Base-by-base conservation (phyloP, 2,329 filamentous ascomycete genomes). In the Sclerotinia borealis region DNA sequence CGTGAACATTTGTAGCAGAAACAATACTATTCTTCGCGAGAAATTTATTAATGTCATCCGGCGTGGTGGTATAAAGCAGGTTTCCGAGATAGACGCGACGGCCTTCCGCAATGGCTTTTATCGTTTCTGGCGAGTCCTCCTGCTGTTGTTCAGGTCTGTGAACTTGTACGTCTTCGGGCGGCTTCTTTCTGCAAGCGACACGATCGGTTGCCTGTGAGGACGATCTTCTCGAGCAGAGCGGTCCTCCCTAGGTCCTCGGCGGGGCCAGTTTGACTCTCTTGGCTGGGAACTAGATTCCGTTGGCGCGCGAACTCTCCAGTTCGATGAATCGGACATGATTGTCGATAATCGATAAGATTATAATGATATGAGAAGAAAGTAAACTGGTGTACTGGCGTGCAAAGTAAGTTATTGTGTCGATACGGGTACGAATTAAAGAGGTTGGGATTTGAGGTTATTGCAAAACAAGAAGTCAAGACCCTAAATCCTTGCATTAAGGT, bases 41-140 rank as follows among this genome's bases (percentile, higher is more conserved):
- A n/a, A 60, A 60, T 7, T 9, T 34, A 39, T 60, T 13, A 10
- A 60, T 19, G 3, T 8, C 13, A 29, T 60, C 27, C 17, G 48
- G 45, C 3, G 58, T 60, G 11, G 47, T 52, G 9, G 13, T 25
- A 19, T 60, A 52, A 4, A 52, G 15, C 13, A 60, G 27, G 13
- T 60, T 60, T 9, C 58, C 58, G 10, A 60, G 36, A 52, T 52
- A 60, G 2, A 52, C 37, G 22, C 58, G 47, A 17, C 58, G 58
- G 9, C 58, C 58, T 49, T 60, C 15, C 4, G 47, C 47, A 4
- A 52, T 52, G 2, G 58, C 19, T 17, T 37, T n/a, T 0, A 41
- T 19, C 6, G 47, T 41, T 39, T 43, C 34, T 19, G 25, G 13
- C 1, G 39, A 56, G 2, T 60, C 58, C 6, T 60, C 58, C 1